A percentile compares a stretch with the other conserved stretches of the same genome.
Evolutionary conservation across 768 basidiomycete species (phyloP).

Genomic region (Tylopilus plumbeoviolaceoides): DNA sequence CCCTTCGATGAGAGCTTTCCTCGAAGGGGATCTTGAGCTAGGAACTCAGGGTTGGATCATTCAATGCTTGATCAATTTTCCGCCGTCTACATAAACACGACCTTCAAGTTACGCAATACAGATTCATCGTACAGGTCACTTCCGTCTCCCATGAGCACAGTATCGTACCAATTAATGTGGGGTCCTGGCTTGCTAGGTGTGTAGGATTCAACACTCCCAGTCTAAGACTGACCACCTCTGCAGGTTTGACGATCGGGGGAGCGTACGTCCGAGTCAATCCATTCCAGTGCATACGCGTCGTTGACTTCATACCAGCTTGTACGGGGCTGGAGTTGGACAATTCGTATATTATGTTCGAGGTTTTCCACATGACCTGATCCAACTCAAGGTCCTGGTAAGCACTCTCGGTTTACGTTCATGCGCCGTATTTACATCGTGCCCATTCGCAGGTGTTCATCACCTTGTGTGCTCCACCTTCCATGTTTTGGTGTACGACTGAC

Average conservation of each 20-base stretch:
- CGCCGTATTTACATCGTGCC: neutral
- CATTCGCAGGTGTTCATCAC: neutral
- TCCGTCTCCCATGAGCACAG: constrained; percentile 5
- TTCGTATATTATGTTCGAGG: constrained; percentile 14
- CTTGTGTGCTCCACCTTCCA: constrained; percentile 5
- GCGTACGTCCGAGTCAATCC: constrained; percentile 7
- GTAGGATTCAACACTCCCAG: neutral
- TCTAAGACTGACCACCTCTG: constrained; percentile 9
- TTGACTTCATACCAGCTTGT: constrained; percentile 11
- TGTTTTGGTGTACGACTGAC: neutral
- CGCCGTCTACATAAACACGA: neutral
- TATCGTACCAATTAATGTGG: neutral
- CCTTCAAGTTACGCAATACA: neutral
- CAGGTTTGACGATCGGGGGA: constrained; percentile 12
- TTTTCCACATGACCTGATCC: constrained; percentile 14
- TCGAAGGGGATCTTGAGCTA: neutral
- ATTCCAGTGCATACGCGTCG: neutral
- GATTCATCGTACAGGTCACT: neutral
- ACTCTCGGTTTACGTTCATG: neutral
- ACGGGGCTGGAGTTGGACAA: constrained; percentile 18
- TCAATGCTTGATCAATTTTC: neutral
- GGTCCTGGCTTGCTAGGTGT: constrained; percentile 18
- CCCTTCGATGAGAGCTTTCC: neutral
- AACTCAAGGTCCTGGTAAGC: constrained; percentile 15
- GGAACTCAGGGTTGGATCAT: neutral